Conservation (phyloP, 305 asterid genomes). For the Rubia tinctorum region DNA sequence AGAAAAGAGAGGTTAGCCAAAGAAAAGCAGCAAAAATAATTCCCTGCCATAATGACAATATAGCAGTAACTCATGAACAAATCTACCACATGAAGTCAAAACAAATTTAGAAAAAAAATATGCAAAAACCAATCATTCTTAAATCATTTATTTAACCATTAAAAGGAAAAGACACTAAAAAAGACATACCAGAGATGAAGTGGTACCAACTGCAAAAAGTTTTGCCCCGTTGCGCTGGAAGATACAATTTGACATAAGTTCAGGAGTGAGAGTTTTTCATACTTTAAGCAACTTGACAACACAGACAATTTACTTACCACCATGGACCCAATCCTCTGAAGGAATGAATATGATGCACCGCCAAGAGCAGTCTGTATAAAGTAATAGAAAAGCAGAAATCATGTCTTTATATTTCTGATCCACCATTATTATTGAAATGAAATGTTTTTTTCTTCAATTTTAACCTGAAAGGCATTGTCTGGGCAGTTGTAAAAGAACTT, state of each 20-base stretch:
- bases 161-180: not conserved
- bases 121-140: not conserved
- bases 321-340: constrained; percentile 89
- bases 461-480: constrained; percentile 86
- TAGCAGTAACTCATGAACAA: not conserved
- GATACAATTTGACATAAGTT: constrained; percentile 18
- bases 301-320: constrained; percentile 41
- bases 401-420: constrained; percentile 8
- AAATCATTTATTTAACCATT: not conserved
- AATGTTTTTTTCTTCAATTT: not conserved
- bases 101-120: not conserved
- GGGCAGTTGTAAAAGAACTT: constrained; percentile 76
- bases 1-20: not conserved
- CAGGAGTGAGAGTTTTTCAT: constrained; percentile 1
- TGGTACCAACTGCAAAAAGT: constrained; percentile 86
- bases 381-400: constrained; percentile 21
- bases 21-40: not conserved
- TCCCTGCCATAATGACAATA: not conserved
- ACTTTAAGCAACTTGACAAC: not conserved
- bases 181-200: constrained; percentile 68
- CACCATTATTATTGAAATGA: not conserved
- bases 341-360: constrained; percentile 68
- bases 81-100: not conserved
- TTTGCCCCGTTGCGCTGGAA: constrained; percentile 80
- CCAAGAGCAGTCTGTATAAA: constrained; percentile 63